These are phyloP conservation scores for Clonostachys byssicola DNA, from an alignment of 2,329 filamentous ascomycete species.

Conservation along the genomic window DNA sequence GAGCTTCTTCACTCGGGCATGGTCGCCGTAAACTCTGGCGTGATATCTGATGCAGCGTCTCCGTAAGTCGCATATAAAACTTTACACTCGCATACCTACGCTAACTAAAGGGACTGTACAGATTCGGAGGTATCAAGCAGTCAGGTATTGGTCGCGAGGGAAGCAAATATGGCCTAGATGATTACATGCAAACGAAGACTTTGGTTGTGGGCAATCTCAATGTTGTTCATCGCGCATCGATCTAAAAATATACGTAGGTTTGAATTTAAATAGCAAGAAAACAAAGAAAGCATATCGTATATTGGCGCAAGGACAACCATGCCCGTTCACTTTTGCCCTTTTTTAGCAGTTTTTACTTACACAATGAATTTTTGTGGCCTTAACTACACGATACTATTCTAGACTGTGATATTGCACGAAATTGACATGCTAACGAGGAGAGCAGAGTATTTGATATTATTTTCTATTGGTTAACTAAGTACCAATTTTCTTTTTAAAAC, in stretches of 20 bases:
- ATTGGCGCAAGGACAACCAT: too few species aligned
- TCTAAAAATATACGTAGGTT: background rate
- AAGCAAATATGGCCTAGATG: constrained; percentile 55
- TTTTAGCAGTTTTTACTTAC: too few species aligned
- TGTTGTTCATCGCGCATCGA: background rate
- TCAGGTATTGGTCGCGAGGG: constrained; percentile 59
- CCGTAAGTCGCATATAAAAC: constrained; percentile 13
- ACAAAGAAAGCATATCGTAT: too few species aligned
- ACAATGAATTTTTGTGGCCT: too few species aligned
- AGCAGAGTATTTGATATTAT: too few species aligned
- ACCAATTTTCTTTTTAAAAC: too few species aligned
- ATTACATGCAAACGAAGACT: constrained; percentile 53
- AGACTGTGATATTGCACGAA: too few species aligned
- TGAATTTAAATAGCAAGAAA: too few species aligned
- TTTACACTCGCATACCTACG: background rate
- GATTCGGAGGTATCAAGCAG: constrained; percentile 59
- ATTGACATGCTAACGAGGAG: too few species aligned
- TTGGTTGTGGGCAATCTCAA: constrained; percentile 34
- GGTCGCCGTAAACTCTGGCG: constrained; percentile 60
- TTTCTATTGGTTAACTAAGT: too few species aligned
- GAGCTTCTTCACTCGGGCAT: constrained; percentile 59
- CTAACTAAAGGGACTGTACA: constrained; percentile 5
- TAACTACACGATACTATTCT: too few species aligned
- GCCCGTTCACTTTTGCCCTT: too few species aligned
- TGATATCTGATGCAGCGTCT: constrained; percentile 17